Conservation (phyloP, 768 basidiomycete species). For the Gloeostereum incarnatum region DNA sequence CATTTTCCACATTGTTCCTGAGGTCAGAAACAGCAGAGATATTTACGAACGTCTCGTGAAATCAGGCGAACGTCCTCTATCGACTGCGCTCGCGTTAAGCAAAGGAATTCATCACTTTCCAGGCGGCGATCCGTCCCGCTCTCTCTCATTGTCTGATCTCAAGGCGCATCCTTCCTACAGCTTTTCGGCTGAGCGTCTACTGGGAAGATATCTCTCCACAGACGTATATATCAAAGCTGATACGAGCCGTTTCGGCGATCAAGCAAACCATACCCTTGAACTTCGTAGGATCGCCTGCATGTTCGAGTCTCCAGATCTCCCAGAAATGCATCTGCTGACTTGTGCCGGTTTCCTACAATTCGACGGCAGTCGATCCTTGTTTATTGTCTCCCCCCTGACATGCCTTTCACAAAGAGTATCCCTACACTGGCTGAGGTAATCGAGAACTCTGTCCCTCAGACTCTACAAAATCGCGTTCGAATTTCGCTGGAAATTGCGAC, state of each 20-base stretch:
- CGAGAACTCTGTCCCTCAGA: not conserved
- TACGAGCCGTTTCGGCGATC: not conserved
- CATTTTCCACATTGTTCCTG: not conserved
- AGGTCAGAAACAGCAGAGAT: not conserved
- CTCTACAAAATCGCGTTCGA: slow-evolving; percentile 4
- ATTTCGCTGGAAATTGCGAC: not conserved
- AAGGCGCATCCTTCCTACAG: too few species aligned
- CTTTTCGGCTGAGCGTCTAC: too few species aligned
- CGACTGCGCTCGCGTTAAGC: not conserved
- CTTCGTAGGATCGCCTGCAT: not conserved
- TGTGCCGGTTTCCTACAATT: not conserved
- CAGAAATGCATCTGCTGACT: not conserved
- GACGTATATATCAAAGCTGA: too few species aligned
- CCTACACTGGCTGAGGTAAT: not conserved
- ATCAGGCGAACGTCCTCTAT: not conserved
- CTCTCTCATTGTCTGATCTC: not conserved
- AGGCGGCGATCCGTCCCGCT: not conserved
- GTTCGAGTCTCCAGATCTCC: not conserved
- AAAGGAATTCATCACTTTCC: not conserved
- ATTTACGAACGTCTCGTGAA: not conserved
- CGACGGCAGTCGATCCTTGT: too few species aligned
- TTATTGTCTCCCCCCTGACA: too few species aligned
- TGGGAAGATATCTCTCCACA: too few species aligned
- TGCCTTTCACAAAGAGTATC: not conserved
- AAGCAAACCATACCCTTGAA: not conserved